These are phyloP conservation scores for Eustoma russellianum DNA, from an alignment of 257 asterid species.

Conservation along the genomic window DNA sequence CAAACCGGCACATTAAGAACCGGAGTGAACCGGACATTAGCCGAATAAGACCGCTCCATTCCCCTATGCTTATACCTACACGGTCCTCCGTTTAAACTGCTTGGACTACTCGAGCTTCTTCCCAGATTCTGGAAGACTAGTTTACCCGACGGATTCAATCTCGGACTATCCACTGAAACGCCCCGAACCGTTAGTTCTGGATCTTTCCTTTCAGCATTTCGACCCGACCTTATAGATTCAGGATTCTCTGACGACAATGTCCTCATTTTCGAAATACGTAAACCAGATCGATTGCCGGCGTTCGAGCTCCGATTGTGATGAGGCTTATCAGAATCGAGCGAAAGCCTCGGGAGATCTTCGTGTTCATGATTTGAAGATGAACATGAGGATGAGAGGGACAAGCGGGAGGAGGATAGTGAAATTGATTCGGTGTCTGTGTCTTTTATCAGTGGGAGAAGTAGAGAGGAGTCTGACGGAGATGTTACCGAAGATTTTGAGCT, in stretches of 20 bases:
- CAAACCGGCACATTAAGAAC: slow-evolving; percentile 92
- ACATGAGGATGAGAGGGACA: slow-evolving; percentile 53
- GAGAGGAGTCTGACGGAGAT: slow-evolving; percentile 19
- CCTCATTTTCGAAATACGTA: slow-evolving; percentile 40
- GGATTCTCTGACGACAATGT: slow-evolving; percentile 43
- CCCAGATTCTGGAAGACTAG: slow-evolving; percentile 81
- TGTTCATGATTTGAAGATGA: slow-evolving; percentile 53
- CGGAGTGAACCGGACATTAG: slow-evolving; percentile 80
- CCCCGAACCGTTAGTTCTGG: slow-evolving; percentile 37
- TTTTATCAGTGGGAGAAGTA: slow-evolving; percentile 35
- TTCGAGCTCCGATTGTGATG: neutral
- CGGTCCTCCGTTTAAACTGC: slow-evolving; percentile 69
- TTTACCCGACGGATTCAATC: slow-evolving; percentile 88
- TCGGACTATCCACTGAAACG: slow-evolving; percentile 76
- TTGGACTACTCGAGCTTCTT: slow-evolving; percentile 95
- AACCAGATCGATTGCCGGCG: slow-evolving; percentile 27
- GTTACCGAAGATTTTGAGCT: slow-evolving; percentile 26
- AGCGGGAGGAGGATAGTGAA: slow-evolving; percentile 31
- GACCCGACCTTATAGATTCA: slow-evolving; percentile 29
- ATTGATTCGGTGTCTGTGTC: slow-evolving; percentile 31
- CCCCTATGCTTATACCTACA: slow-evolving; percentile 54
- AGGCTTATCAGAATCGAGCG: slow-evolving; percentile 44
- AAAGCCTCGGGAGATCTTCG: slow-evolving; percentile 51
- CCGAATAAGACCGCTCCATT: slow-evolving; percentile 90
- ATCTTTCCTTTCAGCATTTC: slow-evolving; percentile 39